Base-by-base conservation (phyloP, 495 filamentous ascomycete species). In the Pseudoneurospora amorphoporcata region DNA sequence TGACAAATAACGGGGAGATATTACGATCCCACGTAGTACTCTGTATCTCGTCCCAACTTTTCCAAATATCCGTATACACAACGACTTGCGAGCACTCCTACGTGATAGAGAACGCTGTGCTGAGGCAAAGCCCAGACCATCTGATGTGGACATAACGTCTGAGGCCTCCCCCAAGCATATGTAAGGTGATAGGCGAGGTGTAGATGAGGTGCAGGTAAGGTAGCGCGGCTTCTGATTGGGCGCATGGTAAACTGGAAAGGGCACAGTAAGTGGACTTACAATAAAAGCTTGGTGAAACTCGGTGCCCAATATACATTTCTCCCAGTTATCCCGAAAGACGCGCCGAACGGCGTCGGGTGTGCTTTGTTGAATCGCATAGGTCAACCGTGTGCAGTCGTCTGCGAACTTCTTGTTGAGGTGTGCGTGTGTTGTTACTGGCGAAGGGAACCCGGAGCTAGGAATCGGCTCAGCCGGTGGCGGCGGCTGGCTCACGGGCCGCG, bases 231-330 rank as follows among this genome's bases (percentile, higher is more conserved):
- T 35, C 12, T 65, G 29, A 37, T 65, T 65, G 53, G 53, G 14
- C 29, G 53, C 29, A 32, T 65, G 29, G 53, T 32, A 29, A 29
- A 37, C 29, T 65, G 35, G 70, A 35, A 42, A 29, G 37, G 14
- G 40, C 41, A 71, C 40, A 47, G 47, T 12, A 38, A 53, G 53
- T 53, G n/a, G 7, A 82, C 84, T 84, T 75, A 86, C 84, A 70
- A 86, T 69, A 72, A 86, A 86, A 16, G 83, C 82, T 39, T 83
- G 80, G 71, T 86, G 84, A 73, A 85, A 86, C 65, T 86, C 84
- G 69, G 82, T 83, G 19, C 84, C 84, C n/a, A 85, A 72, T n/a
- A 86, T 72, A 45, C 81, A 84, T 70, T 84, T 85, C 68, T 84
- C 79, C 84, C 84, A 86, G 71, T 84, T 81, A 61, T 86, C 83